Evolutionary conservation across 495 filamentous ascomycete species (phyloP), one percentile per base, ranked within the genome.

Genomic region (Aspergillus wentii): DNA sequence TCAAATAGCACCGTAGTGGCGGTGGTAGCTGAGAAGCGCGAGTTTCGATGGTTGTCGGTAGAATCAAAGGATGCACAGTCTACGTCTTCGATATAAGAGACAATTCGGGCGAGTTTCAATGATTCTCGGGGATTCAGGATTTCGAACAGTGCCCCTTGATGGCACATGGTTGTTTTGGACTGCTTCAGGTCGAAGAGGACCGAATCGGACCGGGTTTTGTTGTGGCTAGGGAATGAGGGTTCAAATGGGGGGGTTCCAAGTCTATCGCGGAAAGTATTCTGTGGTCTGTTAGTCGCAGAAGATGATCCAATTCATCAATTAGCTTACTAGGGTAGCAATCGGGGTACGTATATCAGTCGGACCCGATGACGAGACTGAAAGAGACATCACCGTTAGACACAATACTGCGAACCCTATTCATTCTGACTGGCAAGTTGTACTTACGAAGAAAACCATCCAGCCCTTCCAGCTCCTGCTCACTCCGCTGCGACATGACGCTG

Each of bases 101-200:
- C 62, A 23, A 70, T 67, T 9, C 62, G 56, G 3, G 62, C 50
- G 9, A 64, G 42, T 38, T 63, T 54, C 10, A 68, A 44, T 6
- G 66, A 71, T 35, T 61, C 59, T 35, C 61, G 62, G 17, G 68
- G 68, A 21, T 71, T 71, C 13, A 71, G 30, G 20, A 71, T 71
- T 30, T 71, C 65, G 33, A 71, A 71, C 16, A 55, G 57, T n/a
- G 65, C 49, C 10, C 68, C 68, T 17, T 65, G 54, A 42, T 66
- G 58, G 18, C 58, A 53, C 41, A 71, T 40, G 41, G 61, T 69
- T 27, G 58, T 41, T 9, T 49, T 51, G 31, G 54, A 40, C 42
- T 44, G 44, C 17, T 53, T 48, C n/a, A 33, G 14, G 29, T 29
- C 49, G 35, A 52, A 56, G 36, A 66, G 35, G 37, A 57, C 54